phyloP scores from a whole-genome alignment of 768 basidiomycete genomes.

The Agrocybe pediades region DNA sequence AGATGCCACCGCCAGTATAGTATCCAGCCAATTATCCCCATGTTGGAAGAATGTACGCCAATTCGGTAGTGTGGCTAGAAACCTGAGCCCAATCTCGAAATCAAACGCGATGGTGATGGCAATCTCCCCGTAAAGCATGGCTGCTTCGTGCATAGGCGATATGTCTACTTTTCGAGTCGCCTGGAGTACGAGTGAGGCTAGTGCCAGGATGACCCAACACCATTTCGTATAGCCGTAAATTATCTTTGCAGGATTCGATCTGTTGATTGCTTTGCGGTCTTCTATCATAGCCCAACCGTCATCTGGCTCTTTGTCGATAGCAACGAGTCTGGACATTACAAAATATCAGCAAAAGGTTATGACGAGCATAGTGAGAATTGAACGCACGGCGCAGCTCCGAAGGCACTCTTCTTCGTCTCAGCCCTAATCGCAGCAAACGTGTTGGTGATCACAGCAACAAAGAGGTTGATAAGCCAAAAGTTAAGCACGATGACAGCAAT shows the following conservation, averaged over 20 bases:
- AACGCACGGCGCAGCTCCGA: conserved; percentile 76
- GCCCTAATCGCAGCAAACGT: conserved; percentile 87
- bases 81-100: conserved; percentile 79
- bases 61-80: conserved; percentile 72
- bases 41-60: conserved; percentile 78
- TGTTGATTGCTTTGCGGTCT: conserved; percentile 38
- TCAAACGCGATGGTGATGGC: conserved; percentile 84
- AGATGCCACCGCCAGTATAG: conserved; percentile 71
- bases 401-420: conserved; percentile 89
- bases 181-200: conserved; percentile 71
- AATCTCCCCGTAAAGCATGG: conserved; percentile 70
- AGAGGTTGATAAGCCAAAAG: conserved; percentile 91
- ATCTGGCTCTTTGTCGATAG: conserved; percentile 56
- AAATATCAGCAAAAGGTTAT: not conserved
- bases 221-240: conserved; percentile 62
- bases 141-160: conserved; percentile 40
- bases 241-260: conserved; percentile 50
- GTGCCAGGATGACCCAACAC: conserved; percentile 77
- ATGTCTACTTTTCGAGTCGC: conserved; percentile 64
- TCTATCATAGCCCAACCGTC: conserved; percentile 60
- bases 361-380: not conserved
- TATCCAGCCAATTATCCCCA: conserved; percentile 75
- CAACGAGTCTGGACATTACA: conserved; percentile 25
- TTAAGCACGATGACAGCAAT: conserved; percentile 83
- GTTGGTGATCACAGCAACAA: conserved; percentile 95